These are phyloP conservation scores for Zoysia japonica DNA, from an alignment of 176 grass and related monocot species.

Conservation along the genomic window DNA sequence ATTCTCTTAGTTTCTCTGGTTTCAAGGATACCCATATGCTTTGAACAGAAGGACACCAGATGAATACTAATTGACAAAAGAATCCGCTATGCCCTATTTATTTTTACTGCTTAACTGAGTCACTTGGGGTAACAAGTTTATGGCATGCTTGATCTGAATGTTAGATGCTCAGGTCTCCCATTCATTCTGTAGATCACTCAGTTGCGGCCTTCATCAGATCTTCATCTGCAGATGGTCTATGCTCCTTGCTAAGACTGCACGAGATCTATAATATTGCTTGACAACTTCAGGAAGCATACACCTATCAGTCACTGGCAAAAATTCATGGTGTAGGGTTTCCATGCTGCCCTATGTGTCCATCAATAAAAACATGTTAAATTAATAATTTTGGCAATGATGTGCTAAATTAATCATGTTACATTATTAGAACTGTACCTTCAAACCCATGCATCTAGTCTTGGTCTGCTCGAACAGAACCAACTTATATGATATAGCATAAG, in stretches of 20 bases:
- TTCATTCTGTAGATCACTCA: neutral
- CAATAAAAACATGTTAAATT: neutral
- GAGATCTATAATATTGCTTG: slow-evolving; percentile 8
- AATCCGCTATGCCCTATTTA: neutral
- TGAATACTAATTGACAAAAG: neutral
- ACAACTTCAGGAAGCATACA: neutral
- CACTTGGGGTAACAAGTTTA: neutral
- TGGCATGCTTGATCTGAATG: neutral
- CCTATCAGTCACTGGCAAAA: neutral
- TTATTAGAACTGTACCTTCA: slow-evolving; percentile 2
- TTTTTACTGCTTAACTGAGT: neutral
- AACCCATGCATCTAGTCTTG: neutral
- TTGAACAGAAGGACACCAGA: neutral
- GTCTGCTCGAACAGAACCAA: neutral
- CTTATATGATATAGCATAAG: slow-evolving; percentile 4
- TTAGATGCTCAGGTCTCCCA: neutral
- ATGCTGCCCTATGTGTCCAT: neutral
- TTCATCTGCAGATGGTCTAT: neutral
- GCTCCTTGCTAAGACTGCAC: neutral
- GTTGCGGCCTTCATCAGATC: neutral
- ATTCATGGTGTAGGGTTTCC: neutral
- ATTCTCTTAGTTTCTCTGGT: neutral
- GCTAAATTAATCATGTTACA: neutral
- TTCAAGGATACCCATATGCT: neutral
- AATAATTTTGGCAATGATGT: neutral